Base-by-base conservation (phyloP, 495 filamentous ascomycete genomes). In the Lasiosphaeria miniovina region DNA sequence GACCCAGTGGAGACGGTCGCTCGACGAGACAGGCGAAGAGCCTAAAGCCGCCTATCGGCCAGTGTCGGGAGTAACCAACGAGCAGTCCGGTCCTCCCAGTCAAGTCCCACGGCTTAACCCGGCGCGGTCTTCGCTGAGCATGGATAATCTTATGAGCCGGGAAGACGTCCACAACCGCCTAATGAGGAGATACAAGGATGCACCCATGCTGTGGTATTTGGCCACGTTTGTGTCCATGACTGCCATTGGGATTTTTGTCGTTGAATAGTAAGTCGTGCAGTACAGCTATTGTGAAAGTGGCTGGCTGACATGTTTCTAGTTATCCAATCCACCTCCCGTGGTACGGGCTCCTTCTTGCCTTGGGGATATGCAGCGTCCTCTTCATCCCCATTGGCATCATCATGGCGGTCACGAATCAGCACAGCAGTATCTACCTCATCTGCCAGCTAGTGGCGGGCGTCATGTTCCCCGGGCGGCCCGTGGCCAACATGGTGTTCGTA, bases 401-500 rank as follows among this genome's bases (percentile, higher is more conserved):
- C 54, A 93, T 90, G 84, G 90, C 89, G 7, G 90, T 91, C 55
- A 89, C 90, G 33, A 94, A 93, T 67, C 86, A 90, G 51, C 89
- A 91, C 67, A 88, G 83, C 66, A 88, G 83, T 65, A 87, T 92
- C 66, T 93, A 90, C 68, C 80, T 92, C 10, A 86, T 92, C 61
- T 91, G 90, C 71, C 89, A 93, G 65, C 82, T 94, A 49, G 85
- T 93, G 54, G 90, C 88, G 33, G 91, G 90, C 31, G 82, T 79
- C 45, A 71, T 90, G 24, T 94, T 93, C 65, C 88, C 90, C 10
- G 90, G 90, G 15, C 85, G 87, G 32, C 90, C 90, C 0, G 87
- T 95, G 12, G 89, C 90, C 38, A 92, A 95, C 65, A 93, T 93
- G 84, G 90, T 93, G 45, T 94, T 94, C 67, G 87, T 89, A 48